These are phyloP conservation scores for Arctium minus DNA, from an alignment of 129 eudicot genomes.

Conservation along the genomic window DNA sequence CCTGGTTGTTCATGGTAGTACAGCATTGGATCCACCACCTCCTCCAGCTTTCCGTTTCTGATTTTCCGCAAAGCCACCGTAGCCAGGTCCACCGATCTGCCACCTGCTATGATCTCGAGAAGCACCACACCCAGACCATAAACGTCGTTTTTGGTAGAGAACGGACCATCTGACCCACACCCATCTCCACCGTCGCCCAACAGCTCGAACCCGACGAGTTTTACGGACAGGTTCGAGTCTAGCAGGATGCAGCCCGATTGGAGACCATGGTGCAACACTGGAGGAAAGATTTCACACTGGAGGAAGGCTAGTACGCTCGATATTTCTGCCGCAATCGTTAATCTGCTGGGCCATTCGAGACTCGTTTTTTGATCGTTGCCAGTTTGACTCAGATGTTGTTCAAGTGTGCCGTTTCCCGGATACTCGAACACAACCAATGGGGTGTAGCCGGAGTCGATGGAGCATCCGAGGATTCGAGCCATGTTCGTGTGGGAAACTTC, in stretches of 20 bases:
- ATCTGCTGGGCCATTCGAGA: conserved; percentile 63
- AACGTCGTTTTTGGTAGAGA: conserved; percentile 50
- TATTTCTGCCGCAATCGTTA: conserved; percentile 58
- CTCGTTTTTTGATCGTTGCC: conserved; percentile 34
- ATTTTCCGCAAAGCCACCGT: conserved; percentile 59
- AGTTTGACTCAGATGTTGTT: conserved; percentile 38
- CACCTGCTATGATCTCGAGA: conserved; percentile 67
- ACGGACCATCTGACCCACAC: background rate
- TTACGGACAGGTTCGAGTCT: conserved; percentile 51
- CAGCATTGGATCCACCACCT: conserved; percentile 75
- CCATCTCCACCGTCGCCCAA: conserved; percentile 12
- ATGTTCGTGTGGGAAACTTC: conserved; percentile 56
- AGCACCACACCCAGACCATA: conserved; percentile 68
- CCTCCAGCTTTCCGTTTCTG: conserved; percentile 73
- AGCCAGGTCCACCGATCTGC: conserved; percentile 29
- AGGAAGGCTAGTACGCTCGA: conserved; percentile 66
- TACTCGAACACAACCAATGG: conserved; percentile 68
- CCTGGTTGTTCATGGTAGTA: conserved; percentile 81
- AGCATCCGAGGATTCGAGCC: conserved; percentile 83
- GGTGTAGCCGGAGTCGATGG: conserved; percentile 60
- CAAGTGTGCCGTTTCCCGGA: conserved; percentile 69
- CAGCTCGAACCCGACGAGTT: conserved; percentile 61
- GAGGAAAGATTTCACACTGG: conserved; percentile 67
- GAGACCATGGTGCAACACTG: conserved; percentile 64
- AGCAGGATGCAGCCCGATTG: conserved; percentile 52